These are phyloP conservation scores for Xanthoconium separans DNA, from an alignment of 1,284 basidiomycete genomes.

Conservation along the genomic window DNA sequence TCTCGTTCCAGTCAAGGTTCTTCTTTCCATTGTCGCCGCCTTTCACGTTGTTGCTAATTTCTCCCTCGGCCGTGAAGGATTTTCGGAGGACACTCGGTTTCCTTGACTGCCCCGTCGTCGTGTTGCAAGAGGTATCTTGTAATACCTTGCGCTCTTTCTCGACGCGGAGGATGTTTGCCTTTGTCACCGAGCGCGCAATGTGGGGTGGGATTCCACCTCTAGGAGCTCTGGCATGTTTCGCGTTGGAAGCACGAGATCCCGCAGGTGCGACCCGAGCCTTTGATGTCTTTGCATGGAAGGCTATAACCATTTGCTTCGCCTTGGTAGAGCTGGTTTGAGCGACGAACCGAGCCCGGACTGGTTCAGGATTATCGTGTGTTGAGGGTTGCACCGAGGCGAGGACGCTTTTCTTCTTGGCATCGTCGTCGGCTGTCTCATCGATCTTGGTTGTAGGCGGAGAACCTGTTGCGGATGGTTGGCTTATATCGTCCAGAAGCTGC, in stretches of 20 bases:
- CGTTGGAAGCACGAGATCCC: background rate
- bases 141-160: conserved; percentile 28
- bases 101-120: conserved; percentile 3
- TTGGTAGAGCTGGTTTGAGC: background rate
- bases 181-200: conserved; percentile 31
- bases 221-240: conserved; percentile 20
- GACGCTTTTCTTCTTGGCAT: background rate
- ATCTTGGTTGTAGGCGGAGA: background rate
- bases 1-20: background rate
- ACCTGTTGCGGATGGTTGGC: background rate
- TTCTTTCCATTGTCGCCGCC: conserved; percentile 3
- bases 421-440: background rate
- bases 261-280: conserved; percentile 8
- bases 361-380: conserved; percentile 2
- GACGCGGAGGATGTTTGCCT: conserved; percentile 23
- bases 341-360: background rate
- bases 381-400: background rate
- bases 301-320: background rate
- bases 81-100: conserved; percentile 30
- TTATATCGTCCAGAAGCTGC: background rate
- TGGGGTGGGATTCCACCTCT: conserved; percentile 32
- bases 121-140: conserved; percentile 10
- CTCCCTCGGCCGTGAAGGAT: conserved; percentile 1
- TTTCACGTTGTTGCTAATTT: background rate
- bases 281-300: conserved; percentile 3